These are phyloP conservation scores for Metschnikowia cubensis DNA, from an alignment of 805 yeast genomes.

Conservation along the genomic window DNA sequence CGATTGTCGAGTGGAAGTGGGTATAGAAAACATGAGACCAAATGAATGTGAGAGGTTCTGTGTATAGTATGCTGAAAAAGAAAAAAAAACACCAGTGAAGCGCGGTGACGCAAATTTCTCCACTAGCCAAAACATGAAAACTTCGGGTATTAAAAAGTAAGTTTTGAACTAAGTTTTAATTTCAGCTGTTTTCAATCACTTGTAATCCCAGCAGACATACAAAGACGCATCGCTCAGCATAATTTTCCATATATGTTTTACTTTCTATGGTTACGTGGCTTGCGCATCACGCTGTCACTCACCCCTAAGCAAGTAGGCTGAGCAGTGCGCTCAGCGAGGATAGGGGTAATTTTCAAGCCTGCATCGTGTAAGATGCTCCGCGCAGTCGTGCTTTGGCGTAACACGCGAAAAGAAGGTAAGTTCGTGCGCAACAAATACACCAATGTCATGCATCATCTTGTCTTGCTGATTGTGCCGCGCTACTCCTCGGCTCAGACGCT, in stretches of 20 bases:
- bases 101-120: constrained; percentile 6
- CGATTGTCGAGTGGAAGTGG: background rate
- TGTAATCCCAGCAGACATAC: background rate
- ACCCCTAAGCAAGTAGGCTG: constrained; percentile 6
- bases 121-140: background rate
- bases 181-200: background rate
- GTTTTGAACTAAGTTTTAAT: background rate
- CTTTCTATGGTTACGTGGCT: background rate
- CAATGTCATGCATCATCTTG: background rate
- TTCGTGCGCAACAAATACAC: background rate
- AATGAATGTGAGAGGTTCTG: background rate
- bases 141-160: background rate
- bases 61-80: constrained; percentile 1
- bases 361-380: constrained; percentile 1
- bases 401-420: background rate
- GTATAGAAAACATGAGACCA: constrained; percentile 4
- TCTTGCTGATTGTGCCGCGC: background rate
- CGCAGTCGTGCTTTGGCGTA: constrained; percentile 4
- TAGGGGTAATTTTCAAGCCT: constrained; percentile 3
- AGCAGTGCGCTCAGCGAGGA: constrained; percentile 1
- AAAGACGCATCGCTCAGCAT: background rate
- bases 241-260: background rate
- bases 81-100: constrained; percentile 1
- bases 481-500: background rate
- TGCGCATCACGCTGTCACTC: background rate